Evolutionary conservation across 2,329 filamentous ascomycete species (phyloP).

Genomic region (Aspergillus floridensis): DNA sequence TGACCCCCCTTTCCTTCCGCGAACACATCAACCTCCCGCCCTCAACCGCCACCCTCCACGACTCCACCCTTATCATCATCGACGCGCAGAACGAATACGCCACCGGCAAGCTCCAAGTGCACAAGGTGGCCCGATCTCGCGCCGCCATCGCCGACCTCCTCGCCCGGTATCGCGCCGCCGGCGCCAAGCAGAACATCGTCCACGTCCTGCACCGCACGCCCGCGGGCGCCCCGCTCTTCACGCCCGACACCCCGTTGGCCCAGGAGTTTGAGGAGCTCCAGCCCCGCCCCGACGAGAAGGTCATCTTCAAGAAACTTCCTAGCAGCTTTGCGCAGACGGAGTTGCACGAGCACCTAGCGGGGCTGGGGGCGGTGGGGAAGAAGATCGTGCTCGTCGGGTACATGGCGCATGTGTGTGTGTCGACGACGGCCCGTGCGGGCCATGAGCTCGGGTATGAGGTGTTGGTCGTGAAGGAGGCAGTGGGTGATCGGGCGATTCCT

Average conservation of each 20-base stretch:
- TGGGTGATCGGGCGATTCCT: constrained; percentile 52
- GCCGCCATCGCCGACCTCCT: constrained; percentile 58
- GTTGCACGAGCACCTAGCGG: constrained; percentile 55
- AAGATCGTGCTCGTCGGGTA: constrained; percentile 57
- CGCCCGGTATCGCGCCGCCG: constrained; percentile 57
- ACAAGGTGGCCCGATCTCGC: constrained; percentile 54
- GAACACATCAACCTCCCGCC: constrained; percentile 54
- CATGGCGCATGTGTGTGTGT: constrained; percentile 60
- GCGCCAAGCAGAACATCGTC: constrained; percentile 51
- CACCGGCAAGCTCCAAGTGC: constrained; percentile 55
- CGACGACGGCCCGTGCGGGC: constrained; percentile 62
- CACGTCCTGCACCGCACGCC: constrained; percentile 62
- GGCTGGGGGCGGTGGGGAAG: constrained; percentile 44
- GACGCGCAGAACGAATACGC: constrained; percentile 69
- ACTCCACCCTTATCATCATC: constrained; percentile 65
- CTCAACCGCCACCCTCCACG: constrained; percentile 55
- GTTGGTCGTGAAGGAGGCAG: constrained; percentile 58
- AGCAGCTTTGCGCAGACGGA: constrained; percentile 61
- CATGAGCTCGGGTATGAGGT: constrained; percentile 63
- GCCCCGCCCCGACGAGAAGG: constrained; percentile 54
- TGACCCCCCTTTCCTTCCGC: constrained; percentile 43
- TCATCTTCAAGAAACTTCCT: constrained; percentile 58
- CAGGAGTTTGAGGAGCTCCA: constrained; percentile 60
- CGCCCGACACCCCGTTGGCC: constrained; percentile 58
- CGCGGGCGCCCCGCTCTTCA: constrained; percentile 64